These are phyloP conservation scores for Priceomyces haplophilus DNA, from an alignment of 805 yeast species.

Conservation along the genomic window DNA sequence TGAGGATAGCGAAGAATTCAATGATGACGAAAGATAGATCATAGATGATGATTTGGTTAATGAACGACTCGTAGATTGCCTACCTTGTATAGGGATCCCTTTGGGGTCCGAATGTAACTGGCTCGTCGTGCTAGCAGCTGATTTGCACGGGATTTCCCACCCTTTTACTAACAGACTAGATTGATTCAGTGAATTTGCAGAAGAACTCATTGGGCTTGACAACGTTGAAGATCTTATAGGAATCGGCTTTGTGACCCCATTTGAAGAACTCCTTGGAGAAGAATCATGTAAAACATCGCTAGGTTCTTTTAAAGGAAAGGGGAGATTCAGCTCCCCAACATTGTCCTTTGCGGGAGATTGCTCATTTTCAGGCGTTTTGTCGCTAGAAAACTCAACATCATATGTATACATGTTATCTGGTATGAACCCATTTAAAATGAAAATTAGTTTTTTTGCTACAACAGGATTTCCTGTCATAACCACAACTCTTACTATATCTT, in stretches of 20 bases:
- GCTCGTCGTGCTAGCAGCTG: slow-evolving; percentile 23
- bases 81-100: slow-evolving; percentile 21
- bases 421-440: slow-evolving; percentile 50
- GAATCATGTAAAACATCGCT: neutral
- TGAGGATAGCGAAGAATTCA: slow-evolving; percentile 35
- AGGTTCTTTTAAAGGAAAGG: neutral
- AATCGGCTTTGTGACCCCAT: slow-evolving; percentile 6
- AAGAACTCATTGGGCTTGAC: slow-evolving; percentile 16
- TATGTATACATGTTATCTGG: slow-evolving; percentile 25
- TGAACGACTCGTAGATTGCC: slow-evolving; percentile 23
- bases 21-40: slow-evolving; percentile 41
- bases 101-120: slow-evolving; percentile 14
- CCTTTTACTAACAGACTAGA: slow-evolving; percentile 36
- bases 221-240: slow-evolving; percentile 13
- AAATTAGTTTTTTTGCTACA: slow-evolving; percentile 57
- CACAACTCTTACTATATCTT: slow-evolving; percentile 47
- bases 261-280: slow-evolving; percentile 1
- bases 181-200: slow-evolving; percentile 19
- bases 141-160: slow-evolving; percentile 46
- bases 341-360: neutral
- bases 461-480: slow-evolving; percentile 59
- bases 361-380: too few species aligned
- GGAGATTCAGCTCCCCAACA: neutral
- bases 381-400: neutral
- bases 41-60: slow-evolving; percentile 34